Evolutionary conservation across 148 eudicot species (phyloP), one percentile per base, ranked within the genome.

Genomic region (Camellia sinensis): DNA sequence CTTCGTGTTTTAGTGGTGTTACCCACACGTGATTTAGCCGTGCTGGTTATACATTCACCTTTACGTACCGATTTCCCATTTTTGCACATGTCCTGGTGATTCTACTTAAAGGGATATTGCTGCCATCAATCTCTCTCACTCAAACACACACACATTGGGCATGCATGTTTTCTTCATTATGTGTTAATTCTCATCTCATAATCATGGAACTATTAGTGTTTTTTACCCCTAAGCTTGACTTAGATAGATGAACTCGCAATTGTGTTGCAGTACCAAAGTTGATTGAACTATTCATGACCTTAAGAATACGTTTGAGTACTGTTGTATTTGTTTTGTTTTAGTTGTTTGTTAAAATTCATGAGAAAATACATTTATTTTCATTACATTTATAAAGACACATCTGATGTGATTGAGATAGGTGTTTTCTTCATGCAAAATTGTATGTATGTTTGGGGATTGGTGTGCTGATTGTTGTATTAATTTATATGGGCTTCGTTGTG

Each of bases 1-100:
- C 84, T 95, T 61, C 92, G 97, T 81, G 97, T 97, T 61, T 84
- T 95, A 77, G 94, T 95, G 79, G 99, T 95, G 66, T 80, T 95
- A 87, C 99, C 97, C 57, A 95, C 99, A 59, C 97, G 97, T 83
- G 99, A 90, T 75, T 87, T 93, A 70, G 97, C 99, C 45, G 67
- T 95, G 80, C 99, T 93, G 99, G 99, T 95, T 84, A 73, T 66
- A 12, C 7, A 44, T 0, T 11, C 67, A 15, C 12, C 5, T 74
- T 44, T 76, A 15, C 37, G 44, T 48, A 65, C 45, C 43, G 15
- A 7, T 64, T 48, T 13, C 8, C 45, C 19, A 46, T 57, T 62
- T 72, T 4, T 63, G 22, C 17, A 48, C 2, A 18, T 48, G 3
- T 15, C 9, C 13, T 57, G 21, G 43, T 63, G 59, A 13, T 65